Conservation (phyloP, 2,329 filamentous ascomycete genomes). For the Ophiosphaerella korrae region DNA sequence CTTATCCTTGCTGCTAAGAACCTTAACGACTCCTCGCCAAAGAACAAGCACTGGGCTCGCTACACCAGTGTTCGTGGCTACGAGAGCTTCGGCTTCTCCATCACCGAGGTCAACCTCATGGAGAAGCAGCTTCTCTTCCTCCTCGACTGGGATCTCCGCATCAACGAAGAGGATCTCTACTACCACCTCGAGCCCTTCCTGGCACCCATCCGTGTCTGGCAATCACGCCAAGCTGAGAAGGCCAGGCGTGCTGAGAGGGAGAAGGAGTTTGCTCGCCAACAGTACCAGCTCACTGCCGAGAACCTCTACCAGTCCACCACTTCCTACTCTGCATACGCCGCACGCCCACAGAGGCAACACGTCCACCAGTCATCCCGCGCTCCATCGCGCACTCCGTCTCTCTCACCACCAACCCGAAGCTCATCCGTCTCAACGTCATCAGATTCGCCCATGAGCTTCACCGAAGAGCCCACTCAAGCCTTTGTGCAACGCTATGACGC, state of each 20-base stretch:
- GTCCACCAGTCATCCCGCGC: slow-evolving; percentile 42
- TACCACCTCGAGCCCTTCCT: slow-evolving; percentile 87
- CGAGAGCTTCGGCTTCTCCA: slow-evolving; percentile 84
- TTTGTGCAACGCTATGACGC: slow-evolving; percentile 50
- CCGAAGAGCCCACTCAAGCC: slow-evolving; percentile 39
- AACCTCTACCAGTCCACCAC: slow-evolving; percentile 45
- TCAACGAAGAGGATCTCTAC: slow-evolving; percentile 85
- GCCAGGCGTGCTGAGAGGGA: slow-evolving; percentile 53
- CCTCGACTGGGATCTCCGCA: slow-evolving; percentile 90
- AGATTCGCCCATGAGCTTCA: slow-evolving; percentile 43
- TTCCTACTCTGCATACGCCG: slow-evolving; percentile 42
- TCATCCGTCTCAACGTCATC: slow-evolving; percentile 42
- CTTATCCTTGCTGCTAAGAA: slow-evolving; percentile 93
- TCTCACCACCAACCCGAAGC: slow-evolving; percentile 54
- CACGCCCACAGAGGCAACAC: slow-evolving; percentile 26
- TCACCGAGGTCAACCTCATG: slow-evolving; percentile 98
- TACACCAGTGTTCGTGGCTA: slow-evolving; percentile 80
- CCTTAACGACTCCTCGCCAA: slow-evolving; percentile 96
- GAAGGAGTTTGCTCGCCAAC: slow-evolving; percentile 48
- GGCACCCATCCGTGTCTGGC: slow-evolving; percentile 73
- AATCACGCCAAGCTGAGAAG: slow-evolving; percentile 61
- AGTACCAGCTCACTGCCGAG: slow-evolving; percentile 48
- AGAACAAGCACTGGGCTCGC: slow-evolving; percentile 99
- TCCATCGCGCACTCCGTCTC: slow-evolving; percentile 55
- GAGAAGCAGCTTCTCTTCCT: slow-evolving; percentile 97